Evolutionary conservation across 257 asterid genomes (phyloP).

Genomic region (Paraleonurus japonicus): DNA sequence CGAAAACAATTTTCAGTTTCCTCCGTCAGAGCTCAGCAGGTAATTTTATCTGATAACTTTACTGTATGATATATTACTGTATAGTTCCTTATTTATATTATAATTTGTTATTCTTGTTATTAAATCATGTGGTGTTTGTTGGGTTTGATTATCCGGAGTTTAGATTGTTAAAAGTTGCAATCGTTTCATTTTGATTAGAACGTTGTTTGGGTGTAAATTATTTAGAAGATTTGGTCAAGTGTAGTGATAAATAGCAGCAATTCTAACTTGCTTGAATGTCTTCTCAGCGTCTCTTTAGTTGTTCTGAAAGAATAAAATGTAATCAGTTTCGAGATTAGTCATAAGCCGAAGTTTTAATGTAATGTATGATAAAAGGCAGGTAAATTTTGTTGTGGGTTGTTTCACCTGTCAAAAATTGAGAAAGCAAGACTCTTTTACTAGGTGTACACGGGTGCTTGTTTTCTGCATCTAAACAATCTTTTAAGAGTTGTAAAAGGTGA

Average conservation of each 20-base stretch:
- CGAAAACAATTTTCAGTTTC: slow-evolving; percentile 21
- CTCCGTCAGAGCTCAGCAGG: slow-evolving; percentile 68
- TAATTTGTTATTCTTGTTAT: neutral
- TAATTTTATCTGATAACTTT: slow-evolving; percentile 10
- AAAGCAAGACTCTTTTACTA: neutral
- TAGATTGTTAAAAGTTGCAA: neutral
- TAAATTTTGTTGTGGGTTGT: neutral
- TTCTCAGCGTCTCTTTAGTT: neutral
- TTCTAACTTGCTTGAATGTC: slow-evolving; percentile 8
- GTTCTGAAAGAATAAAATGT: neutral
- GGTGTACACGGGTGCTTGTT: neutral
- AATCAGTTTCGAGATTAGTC: neutral
- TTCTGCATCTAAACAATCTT: neutral
- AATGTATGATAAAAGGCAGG: neutral
- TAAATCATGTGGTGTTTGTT: neutral
- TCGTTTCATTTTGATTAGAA: neutral
- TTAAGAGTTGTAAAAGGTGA: neutral
- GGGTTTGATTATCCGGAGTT: neutral
- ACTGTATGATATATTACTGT: neutral
- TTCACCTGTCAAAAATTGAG: neutral
- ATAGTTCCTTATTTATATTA: neutral
- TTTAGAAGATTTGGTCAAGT: neutral
- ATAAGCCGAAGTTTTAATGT: neutral
- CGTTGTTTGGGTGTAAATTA: neutral
- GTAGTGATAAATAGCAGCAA: neutral